Percentiles rank a stretch among this genome's conserved stretches.
Conservation (phyloP, 306 rosid species). For the Cicer arietinum region DNA sequence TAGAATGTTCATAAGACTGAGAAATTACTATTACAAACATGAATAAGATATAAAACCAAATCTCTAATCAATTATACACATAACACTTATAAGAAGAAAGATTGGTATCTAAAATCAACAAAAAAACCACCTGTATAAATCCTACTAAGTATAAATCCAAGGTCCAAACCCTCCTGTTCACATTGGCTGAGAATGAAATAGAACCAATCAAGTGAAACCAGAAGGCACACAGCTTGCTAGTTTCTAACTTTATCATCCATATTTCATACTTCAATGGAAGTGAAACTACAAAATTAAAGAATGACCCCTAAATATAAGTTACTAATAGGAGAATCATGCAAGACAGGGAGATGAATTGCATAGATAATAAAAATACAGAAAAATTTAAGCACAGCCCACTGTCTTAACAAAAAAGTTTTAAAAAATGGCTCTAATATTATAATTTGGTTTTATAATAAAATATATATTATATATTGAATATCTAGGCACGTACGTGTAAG, state of each 20-base stretch:
- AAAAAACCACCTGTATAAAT: constrained; percentile 13
- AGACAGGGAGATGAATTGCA: constrained; percentile 18
- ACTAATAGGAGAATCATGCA: constrained; percentile 35
- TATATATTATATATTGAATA: constrained; percentile 17
- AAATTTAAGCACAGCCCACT: constrained; percentile 36
- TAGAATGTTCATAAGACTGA: constrained; percentile 24
- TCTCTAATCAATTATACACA: not conserved
- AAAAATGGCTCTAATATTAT: constrained; percentile 34
- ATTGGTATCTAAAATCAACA: constrained; percentile 28
- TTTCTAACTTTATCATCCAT: constrained; percentile 19
- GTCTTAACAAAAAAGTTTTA: constrained; percentile 26
- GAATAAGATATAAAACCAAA: constrained; percentile 1
- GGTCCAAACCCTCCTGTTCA: constrained; percentile 25
- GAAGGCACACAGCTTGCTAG: constrained; percentile 8
- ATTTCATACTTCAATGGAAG: constrained; percentile 14
- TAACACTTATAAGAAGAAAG: constrained; percentile 11
- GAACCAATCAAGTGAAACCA: constrained; percentile 24
- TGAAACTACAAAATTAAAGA: constrained; percentile 32
- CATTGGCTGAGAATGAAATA: constrained; percentile 22
- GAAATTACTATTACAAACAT: constrained; percentile 28
- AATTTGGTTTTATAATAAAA: constrained; percentile 41
- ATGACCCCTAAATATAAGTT: constrained; percentile 27
- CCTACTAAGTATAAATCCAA: constrained; percentile 5
- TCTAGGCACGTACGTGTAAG: constrained; percentile 74
- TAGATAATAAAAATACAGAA: constrained; percentile 9